phyloP scores from a whole-genome alignment of 768 basidiomycete genomes.

The Brasilioporus rufonigricans region DNA sequence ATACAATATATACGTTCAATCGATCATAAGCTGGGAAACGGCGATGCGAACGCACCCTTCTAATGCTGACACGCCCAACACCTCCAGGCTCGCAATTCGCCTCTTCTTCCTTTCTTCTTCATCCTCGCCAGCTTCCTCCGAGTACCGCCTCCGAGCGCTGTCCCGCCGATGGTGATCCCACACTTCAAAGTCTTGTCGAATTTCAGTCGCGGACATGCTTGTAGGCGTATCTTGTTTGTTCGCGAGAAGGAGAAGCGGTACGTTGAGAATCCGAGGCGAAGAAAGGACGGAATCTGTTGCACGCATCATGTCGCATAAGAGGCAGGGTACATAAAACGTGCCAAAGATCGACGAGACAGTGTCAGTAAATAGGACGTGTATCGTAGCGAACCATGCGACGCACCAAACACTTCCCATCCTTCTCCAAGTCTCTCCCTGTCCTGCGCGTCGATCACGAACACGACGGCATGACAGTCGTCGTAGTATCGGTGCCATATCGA shows the following conservation, averaged over 20 bases:
- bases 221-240: constrained; percentile 91
- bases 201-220: constrained; percentile 85
- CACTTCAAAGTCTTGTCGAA: constrained; percentile 83
- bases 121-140: constrained; percentile 47
- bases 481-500: constrained; percentile 95
- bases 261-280: constrained; percentile 83
- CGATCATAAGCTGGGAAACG: background rate
- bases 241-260: constrained; percentile 88
- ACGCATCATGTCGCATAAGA: background rate
- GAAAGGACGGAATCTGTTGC: constrained; percentile 76
- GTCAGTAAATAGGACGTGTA: background rate
- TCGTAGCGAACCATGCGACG: constrained; percentile 22
- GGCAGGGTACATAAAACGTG: background rate
- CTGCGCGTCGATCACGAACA: constrained; percentile 91
- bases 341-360: background rate
- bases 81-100: constrained; percentile 74
- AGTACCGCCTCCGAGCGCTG: constrained; percentile 55
- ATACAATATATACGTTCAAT: background rate
- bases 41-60: constrained; percentile 63
- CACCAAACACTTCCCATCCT: constrained; percentile 98
- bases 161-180: constrained; percentile 80
- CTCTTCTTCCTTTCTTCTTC: constrained; percentile 44
- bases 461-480: constrained; percentile 95
- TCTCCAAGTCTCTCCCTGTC: constrained; percentile 88
- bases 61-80: constrained; percentile 87